Base-by-base conservation (phyloP, 129 eudicot species). In the Flaveria bidentis region DNA sequence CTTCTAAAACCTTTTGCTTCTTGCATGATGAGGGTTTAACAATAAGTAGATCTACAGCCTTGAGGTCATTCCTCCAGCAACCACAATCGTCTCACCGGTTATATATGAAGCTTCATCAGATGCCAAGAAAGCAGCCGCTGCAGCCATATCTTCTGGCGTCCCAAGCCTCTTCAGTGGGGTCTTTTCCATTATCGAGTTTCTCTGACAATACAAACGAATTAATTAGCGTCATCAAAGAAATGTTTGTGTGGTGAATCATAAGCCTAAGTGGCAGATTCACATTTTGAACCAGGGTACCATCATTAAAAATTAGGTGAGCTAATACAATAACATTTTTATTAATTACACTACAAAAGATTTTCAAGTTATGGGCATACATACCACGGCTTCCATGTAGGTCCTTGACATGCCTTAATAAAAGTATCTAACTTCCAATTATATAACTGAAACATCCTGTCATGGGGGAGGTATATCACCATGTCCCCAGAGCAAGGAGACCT, bases 91-190 rank as follows among this genome's bases (percentile, higher is more conserved):
- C 88, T 93, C 98, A 18, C 98, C 98, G 6, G 96, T 93, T 30
- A 93, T 84, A 74, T 90, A 93, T 61, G 96, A 78, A 72, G 97
- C 97, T 26, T 93, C 98, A 72, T 90, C 96, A 6, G 98, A 93
- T 20, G 96, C 97, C 85, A 90, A 74, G 77, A 86, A 90, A 22
- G 97, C 98, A 4, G 86, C 79, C 61, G 93, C 97, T 18, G 96
- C 92, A 57, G 93, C 98, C 91, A 93, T 93, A 58, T 93, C 98
- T 69, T 85, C 87, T 18, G 97, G 76, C 9, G 97, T 93, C 82
- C 98, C 98, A 55, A 93, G 97, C 78, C 98, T 82, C 67, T 85
- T 88, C 46, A 88, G 88, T 12, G 81, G 77, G 5, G 96, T 85
- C 78, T 72, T 84, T 26, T 68, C 96, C 75, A 77, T 86, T 25